A percentile compares a stretch with the other conserved stretches of the same genome.
Evolutionary conservation across 306 rosid species (phyloP).

Genomic region (Sechiopsis laciniata): DNA sequence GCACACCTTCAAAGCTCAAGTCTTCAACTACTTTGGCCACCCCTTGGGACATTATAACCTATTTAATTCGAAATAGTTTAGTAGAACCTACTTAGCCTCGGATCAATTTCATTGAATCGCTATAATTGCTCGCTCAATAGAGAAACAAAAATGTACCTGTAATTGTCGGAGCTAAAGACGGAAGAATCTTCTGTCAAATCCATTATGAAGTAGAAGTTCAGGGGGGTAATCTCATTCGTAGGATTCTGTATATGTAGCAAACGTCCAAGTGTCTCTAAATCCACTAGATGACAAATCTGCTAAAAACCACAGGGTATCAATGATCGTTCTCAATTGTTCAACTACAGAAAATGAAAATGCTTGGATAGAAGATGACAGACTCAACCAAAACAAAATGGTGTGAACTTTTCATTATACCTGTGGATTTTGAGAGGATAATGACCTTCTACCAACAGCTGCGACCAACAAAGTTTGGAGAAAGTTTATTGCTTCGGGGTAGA

Average conservation of each 20-base stretch:
- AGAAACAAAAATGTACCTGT: conserved; percentile 44
- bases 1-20: too few relatives aligned
- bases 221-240: conserved; percentile 42
- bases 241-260: conserved; percentile 40
- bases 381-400: not conserved
- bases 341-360: conserved; percentile 20
- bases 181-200: conserved; percentile 60
- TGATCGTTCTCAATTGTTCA: conserved; percentile 20
- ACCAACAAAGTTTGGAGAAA: conserved; percentile 55
- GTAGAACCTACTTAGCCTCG: not conserved
- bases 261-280: conserved; percentile 48
- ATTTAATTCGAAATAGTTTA: not conserved
- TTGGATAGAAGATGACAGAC: conserved; percentile 11
- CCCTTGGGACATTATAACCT: not conserved
- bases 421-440: conserved; percentile 36
- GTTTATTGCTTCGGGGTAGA: conserved; percentile 72
- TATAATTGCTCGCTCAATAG: not conserved
- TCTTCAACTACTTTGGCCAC: too few relatives aligned
- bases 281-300: conserved; percentile 60
- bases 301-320: conserved; percentile 13
- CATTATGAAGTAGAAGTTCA: conserved; percentile 53
- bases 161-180: conserved; percentile 44
- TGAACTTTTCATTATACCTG: conserved; percentile 44
- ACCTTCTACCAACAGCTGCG: conserved; percentile 47
- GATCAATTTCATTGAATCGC: not conserved